Evolutionary conservation across 345 rosid species (phyloP).

Genomic region (Populus euphratica): DNA sequence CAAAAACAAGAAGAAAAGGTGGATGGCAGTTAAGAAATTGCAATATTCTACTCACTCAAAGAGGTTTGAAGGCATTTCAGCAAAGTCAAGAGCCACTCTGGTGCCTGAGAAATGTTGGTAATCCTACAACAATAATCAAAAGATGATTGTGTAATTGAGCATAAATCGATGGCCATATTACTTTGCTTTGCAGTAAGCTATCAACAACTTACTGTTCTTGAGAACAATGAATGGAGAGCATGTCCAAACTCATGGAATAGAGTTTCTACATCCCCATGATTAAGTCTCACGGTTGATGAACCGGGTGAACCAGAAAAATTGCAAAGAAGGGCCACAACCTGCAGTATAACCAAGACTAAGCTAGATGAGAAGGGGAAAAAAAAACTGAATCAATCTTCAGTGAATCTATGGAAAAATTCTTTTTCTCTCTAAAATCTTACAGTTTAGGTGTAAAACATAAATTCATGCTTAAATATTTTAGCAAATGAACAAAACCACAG

Average conservation of each 20-base stretch:
- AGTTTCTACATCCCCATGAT: conserved; percentile 85
- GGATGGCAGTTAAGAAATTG: background rate
- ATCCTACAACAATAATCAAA: conserved; percentile 50
- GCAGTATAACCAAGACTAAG: conserved; percentile 29
- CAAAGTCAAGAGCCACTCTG: conserved; percentile 86
- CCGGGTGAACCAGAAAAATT: conserved; percentile 54
- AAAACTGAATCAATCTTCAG: background rate
- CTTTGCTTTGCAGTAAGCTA: background rate
- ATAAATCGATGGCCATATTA: background rate
- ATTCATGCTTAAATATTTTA: background rate
- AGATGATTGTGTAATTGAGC: background rate
- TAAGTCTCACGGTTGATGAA: conserved; percentile 67
- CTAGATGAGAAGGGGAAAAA: background rate
- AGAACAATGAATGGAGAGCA: conserved; percentile 86
- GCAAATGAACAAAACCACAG: background rate
- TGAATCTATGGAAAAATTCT: background rate
- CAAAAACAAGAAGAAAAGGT: background rate
- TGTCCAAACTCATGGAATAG: conserved; percentile 97
- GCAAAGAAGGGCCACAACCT: conserved; percentile 91
- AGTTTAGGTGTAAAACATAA: background rate
- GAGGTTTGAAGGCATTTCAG: conserved; percentile 90
- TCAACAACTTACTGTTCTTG: conserved; percentile 68
- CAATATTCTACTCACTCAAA: conserved; percentile 75
- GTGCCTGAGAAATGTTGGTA: conserved; percentile 96
- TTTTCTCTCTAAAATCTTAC: no score